Evolutionary conservation across 1,284 basidiomycete species (phyloP).

Genomic region (Marasmius oreades): DNA sequence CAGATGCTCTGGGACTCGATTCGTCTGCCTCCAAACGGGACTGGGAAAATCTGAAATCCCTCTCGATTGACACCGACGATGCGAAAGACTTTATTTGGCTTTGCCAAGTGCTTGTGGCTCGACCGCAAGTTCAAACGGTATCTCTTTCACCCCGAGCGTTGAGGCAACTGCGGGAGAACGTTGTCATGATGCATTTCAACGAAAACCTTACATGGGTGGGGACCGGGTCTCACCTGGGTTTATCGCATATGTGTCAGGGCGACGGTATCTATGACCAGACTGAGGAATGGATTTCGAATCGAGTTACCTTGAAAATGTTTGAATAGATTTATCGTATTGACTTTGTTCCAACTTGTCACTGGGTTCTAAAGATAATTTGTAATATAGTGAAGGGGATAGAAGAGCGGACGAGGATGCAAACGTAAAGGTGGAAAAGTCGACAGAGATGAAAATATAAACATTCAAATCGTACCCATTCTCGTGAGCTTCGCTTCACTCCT

Average conservation of each 20-base stretch:
- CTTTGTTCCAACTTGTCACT: too few species aligned
- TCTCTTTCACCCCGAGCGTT: not conserved
- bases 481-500: too few species aligned
- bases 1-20: not conserved
- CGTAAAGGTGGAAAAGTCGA: too few species aligned
- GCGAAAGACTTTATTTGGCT: not conserved
- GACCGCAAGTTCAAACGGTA: not conserved
- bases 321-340: too few species aligned
- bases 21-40: not conserved
- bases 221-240: not conserved
- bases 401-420: too few species aligned
- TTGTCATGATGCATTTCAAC: not conserved
- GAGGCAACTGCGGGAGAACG: not conserved
- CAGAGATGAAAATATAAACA: too few species aligned
- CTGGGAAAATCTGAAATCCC: not conserved
- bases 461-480: too few species aligned
- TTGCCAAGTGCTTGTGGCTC: not conserved
- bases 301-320: too few species aligned
- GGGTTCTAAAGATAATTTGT: too few species aligned
- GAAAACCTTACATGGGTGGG: not conserved
- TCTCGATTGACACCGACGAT: not conserved
- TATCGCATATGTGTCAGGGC: not conserved
- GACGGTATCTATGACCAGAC: too few species aligned
- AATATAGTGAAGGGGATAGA: too few species aligned
- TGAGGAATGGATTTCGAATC: too few species aligned